phyloP scores from a whole-genome alignment of 768 basidiomycete species.

The Tubosaeta sp. region DNA sequence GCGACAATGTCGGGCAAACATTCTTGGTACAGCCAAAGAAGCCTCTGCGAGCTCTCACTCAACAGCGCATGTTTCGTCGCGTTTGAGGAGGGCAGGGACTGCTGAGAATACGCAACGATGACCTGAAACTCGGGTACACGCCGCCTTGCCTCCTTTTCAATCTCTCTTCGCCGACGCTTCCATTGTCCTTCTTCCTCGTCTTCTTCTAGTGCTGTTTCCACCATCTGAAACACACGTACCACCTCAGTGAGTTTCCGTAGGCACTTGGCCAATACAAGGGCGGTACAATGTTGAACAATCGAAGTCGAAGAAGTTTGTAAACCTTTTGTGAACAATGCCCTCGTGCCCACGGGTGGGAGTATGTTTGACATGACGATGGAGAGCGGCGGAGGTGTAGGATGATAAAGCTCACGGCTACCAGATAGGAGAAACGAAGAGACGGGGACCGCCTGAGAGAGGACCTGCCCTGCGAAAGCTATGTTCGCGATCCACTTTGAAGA shows the following conservation, averaged over 20 bases:
- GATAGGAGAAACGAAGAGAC: constrained; percentile 55
- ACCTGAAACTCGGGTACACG: constrained; percentile 87
- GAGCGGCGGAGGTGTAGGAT: constrained; percentile 74
- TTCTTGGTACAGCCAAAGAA: constrained; percentile 83
- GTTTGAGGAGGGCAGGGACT: constrained; percentile 27
- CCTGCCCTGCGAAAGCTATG: constrained; percentile 72
- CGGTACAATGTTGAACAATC: constrained; percentile 84
- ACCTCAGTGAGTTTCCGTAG: constrained; percentile 67
- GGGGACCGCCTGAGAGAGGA: constrained; percentile 77
- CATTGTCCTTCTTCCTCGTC: constrained; percentile 66
- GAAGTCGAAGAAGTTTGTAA: constrained; percentile 58
- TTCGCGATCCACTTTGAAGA: constrained; percentile 91
- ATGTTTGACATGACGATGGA: constrained; percentile 69
- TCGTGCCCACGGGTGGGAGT: constrained; percentile 68
- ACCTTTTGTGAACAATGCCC: constrained; percentile 75
- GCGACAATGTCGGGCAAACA: constrained; percentile 69
- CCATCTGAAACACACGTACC: constrained; percentile 40
- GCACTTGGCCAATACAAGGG: constrained; percentile 71
- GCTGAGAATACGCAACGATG: constrained; percentile 77
- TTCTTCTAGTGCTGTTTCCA: constrained; percentile 56
- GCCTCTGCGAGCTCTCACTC: constrained; percentile 72
- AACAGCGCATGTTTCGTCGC: constrained; percentile 56
- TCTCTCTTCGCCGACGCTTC: constrained; percentile 57
- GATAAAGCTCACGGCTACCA: constrained; percentile 42
- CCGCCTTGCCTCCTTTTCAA: constrained; percentile 71